These are phyloP conservation scores for Mycena polygramma DNA, from an alignment of 768 basidiomycete species.

Conservation along the genomic window DNA sequence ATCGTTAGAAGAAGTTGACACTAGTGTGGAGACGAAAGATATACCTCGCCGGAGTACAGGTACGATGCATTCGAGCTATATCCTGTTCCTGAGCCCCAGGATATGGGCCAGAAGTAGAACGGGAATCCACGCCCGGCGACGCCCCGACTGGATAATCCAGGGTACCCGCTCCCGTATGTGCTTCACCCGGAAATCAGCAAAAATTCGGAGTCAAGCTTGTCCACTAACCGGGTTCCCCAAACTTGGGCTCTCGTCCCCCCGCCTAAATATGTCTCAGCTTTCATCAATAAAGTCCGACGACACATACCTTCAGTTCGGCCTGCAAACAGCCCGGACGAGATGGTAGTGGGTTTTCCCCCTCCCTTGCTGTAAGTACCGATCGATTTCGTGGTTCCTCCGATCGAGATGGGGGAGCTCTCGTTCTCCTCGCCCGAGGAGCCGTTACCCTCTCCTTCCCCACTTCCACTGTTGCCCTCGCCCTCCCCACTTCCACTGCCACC, in stretches of 20 bases:
- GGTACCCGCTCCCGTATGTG: conserved; percentile 70
- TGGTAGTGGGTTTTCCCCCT: conserved; percentile 45
- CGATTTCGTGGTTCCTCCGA: neutral
- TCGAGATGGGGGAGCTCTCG: conserved; percentile 1
- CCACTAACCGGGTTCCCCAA: conserved; percentile 54
- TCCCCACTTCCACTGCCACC: neutral
- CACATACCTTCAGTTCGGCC: conserved; percentile 48
- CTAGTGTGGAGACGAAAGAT: neutral
- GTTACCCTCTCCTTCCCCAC: neutral
- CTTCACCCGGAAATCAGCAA: conserved; percentile 44
- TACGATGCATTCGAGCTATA: conserved; percentile 42
- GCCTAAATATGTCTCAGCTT: conserved; percentile 42
- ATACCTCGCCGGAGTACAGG: conserved; percentile 55
- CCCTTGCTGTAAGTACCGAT: conserved; percentile 24
- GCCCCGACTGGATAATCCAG: conserved; percentile 54
- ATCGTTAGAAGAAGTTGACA: neutral
- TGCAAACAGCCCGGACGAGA: conserved; percentile 54
- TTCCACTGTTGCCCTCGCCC: neutral
- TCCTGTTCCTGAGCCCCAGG: conserved; percentile 54
- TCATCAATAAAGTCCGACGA: neutral
- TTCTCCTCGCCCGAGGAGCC: neutral
- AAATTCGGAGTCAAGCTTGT: neutral
- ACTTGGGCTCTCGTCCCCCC: conserved; percentile 59
- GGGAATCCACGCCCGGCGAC: conserved; percentile 63
- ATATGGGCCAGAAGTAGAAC: conserved; percentile 69